Evolutionary conservation across 2,329 filamentous ascomycete species (phyloP), one percentile per base, ranked within the genome.

Genomic region (Botryotinia calthae): DNA sequence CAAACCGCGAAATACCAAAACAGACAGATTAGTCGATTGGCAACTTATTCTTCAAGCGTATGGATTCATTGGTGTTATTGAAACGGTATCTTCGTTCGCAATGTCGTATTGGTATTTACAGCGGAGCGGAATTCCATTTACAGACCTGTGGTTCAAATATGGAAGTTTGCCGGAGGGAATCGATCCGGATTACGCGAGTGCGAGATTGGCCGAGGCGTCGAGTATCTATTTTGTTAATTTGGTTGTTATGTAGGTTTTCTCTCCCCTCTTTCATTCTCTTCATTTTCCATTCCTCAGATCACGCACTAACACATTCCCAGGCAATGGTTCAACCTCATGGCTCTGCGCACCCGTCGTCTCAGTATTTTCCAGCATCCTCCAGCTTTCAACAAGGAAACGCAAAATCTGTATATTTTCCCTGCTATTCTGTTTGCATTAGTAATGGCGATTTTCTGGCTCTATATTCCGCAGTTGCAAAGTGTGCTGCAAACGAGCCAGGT

Each of bases 141-240:
- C 80, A 16, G 81, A 84, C 22, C 81, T 90, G 6, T 93, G 90
- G 89, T 89, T 94, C 78, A 85, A 86, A 34, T 93, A 91, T 78
- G 89, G 89, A 71, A 81, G 82, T 42, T 80, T 81, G 12, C 81
- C 83, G 65, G 82, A 78, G 0, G 77, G 80, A 9, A 82, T 84
- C 20, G 80, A 86, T 40, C 86, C 86, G 74, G 82, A 83, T 4
- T 85, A 89, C 73, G 89, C 88, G 78, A 31, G 44, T 86, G 86
- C 77, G 82, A 84, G 16, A 72, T 40, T 76, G 4, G 64, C 66
- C 56, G 78, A 73, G 75, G 70, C 78, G 66, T 84, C 68, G 71
- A 83, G 80, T 16, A 90, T 95, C 73, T 94, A 94, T 81, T 95
- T 94, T 77, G 87, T 94, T 76, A 94, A 89, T 73, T 83, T 95